Conservation (phyloP, 2,329 filamentous ascomycete genomes). For the Macrophomina pseudophaseolina region DNA sequence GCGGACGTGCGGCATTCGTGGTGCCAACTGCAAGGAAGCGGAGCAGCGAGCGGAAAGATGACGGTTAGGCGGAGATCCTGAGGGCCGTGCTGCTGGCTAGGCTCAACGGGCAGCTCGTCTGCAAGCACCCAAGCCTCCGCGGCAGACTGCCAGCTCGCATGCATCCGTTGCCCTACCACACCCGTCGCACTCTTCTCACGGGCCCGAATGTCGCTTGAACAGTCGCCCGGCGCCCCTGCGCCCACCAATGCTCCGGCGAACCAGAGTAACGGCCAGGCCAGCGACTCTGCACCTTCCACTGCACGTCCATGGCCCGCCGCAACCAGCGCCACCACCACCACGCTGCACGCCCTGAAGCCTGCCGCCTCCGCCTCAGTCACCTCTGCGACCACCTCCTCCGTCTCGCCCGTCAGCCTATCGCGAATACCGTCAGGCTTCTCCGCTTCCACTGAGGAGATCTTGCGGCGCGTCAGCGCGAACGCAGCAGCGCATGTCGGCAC, state of each 20-base stretch:
- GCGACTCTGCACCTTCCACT: constrained; percentile 18
- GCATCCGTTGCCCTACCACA: constrained; percentile 2
- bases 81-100: constrained; percentile 12
- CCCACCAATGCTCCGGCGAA: constrained; percentile 22
- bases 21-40: constrained; percentile 12
- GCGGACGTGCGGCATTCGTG: background rate
- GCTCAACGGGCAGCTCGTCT: constrained; percentile 19
- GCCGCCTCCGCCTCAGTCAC: background rate
- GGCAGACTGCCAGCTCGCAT: constrained; percentile 18
- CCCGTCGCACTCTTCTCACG: constrained; percentile 6
- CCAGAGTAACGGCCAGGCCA: constrained; percentile 11
- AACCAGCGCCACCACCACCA: constrained; percentile 8
- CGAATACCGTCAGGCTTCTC: constrained; percentile 35
- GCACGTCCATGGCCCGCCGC: constrained; percentile 15
- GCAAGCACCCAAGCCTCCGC: constrained; percentile 13
- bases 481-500: constrained; percentile 40
- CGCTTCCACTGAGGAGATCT: constrained; percentile 48
- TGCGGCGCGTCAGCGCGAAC: constrained; percentile 45
- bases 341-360: constrained; percentile 12
- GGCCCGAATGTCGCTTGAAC: constrained; percentile 23
- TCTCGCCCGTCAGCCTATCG: background rate
- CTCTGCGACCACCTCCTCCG: constrained; percentile 15
- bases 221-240: constrained; percentile 16
- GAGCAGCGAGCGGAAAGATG: constrained; percentile 8
- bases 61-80: constrained; percentile 19